Evolutionary conservation across 352 stramenopile genomes (phyloP).

Genomic region (Phytophthora cactorum): DNA sequence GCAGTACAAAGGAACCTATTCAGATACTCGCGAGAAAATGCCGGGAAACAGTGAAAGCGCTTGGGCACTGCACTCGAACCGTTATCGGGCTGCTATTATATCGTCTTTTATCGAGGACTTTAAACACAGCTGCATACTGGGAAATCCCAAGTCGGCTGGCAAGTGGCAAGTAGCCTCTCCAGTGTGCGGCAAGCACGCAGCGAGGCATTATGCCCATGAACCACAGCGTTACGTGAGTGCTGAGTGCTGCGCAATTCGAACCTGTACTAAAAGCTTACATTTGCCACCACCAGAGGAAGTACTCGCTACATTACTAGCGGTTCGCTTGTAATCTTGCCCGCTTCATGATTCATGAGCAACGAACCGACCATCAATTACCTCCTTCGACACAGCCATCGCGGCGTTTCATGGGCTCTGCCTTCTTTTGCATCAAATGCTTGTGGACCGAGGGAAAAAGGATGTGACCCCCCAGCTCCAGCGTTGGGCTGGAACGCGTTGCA

Average conservation of each 20-base stretch:
- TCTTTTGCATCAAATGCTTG: too few relatives aligned
- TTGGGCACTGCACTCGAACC: neutral
- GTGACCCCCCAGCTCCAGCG: too few relatives aligned
- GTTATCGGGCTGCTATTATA: neutral
- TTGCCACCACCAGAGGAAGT: too few relatives aligned
- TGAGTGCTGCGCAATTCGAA: too few relatives aligned
- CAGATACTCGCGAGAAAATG: slow-evolving; percentile 5
- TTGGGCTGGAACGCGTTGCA: slow-evolving; percentile 1
- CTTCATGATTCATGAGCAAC: too few relatives aligned
- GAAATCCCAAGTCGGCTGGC: neutral
- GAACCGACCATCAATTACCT: too few relatives aligned
- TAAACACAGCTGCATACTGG: neutral
- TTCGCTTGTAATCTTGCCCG: too few relatives aligned
- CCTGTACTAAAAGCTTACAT: too few relatives aligned
- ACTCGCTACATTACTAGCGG: too few relatives aligned
- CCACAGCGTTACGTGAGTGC: neutral
- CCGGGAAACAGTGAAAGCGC: slow-evolving; percentile 12
- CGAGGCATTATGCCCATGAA: neutral
- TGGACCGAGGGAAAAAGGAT: too few relatives aligned
- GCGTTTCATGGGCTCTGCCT: too few relatives aligned
- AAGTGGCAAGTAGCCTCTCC: neutral
- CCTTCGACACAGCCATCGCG: too few relatives aligned
- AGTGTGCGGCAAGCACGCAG: neutral
- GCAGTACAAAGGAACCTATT: slow-evolving; percentile 9
- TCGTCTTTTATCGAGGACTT: neutral